Evolutionary conservation across 2,329 filamentous ascomycete genomes (phyloP), one percentile per base, ranked within the genome.

Genomic region (Dactylonectria estremocensis): DNA sequence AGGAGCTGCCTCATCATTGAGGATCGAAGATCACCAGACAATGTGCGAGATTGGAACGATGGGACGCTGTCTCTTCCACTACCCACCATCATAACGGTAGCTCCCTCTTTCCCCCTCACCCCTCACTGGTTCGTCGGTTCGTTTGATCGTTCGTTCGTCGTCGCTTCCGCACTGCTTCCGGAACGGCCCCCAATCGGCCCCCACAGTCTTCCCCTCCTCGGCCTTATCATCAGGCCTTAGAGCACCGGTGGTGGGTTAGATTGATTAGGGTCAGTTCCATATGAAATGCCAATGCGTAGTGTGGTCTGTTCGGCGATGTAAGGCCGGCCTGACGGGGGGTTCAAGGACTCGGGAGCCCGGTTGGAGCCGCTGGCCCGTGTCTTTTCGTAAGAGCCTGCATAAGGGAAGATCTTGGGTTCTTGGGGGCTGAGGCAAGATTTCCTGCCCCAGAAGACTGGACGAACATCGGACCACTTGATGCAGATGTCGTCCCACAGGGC

Each of bases 381-480:
- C 65, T 66, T 69, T 10, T 58, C 60, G 62, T 68, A 66, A 69
- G 64, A 64, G 28, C 61, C 64, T 73, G 45, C 72, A 66, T 63
- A 56, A 74, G 66, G 33, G 64, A 62, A 49, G 48, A 49, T 74
- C 61, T 70, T 60, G 52, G 61, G 48, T 64, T 58, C 59, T 69
- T 63, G 56, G 56, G 62, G 66, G 48, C 63, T 55, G 62, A 69
- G 55, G 69, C 63, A 59, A 68, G 60, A 57, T 56, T 69, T 50
- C 61, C 61, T 65, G 72, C 73, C 73, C 70, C 71, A 67, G 72
- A 70, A 61, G 70, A 71, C 57, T 57, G 71, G 70, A 72, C 54
- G 71, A 71, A 72, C 58, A 73, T 76, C 74, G 74, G 73, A 76
- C 74, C 74, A 76, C 67, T 69, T 69, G 66, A 73, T 70, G 64